phyloP scores from a whole-genome alignment of 73 alveolate genomes.

The Tetrahymena malaccensis region DNA sequence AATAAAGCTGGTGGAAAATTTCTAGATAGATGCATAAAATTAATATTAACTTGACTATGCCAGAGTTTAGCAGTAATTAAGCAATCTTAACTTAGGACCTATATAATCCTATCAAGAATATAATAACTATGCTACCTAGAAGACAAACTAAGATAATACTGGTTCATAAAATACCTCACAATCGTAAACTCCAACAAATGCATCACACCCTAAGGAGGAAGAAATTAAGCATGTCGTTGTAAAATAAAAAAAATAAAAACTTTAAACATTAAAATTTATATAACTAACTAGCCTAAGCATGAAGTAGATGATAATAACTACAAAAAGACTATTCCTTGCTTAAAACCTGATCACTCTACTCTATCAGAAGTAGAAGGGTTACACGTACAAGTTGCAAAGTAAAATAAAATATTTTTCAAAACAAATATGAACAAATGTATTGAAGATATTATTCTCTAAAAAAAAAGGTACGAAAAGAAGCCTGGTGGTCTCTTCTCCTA shows the following conservation, averaged over 20 bases:
- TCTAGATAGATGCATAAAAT: background rate
- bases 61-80: background rate
- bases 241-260: background rate
- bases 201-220: background rate
- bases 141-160: background rate
- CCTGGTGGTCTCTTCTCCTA: background rate
- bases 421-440: background rate
- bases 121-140: background rate
- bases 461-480: background rate
- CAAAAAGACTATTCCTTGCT: background rate
- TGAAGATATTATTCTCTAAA: background rate
- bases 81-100: background rate
- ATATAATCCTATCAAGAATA: background rate
- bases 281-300: background rate
- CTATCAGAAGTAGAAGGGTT: background rate
- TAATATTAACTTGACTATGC: background rate
- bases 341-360: background rate
- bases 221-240: background rate
- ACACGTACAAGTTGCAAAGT: background rate
- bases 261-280: background rate
- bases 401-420: background rate
- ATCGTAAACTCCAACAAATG: background rate
- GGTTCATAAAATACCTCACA: background rate
- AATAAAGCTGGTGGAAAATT: background rate
- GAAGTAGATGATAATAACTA: background rate